These are phyloP conservation scores for Verbascum thapsus DNA, from an alignment of 257 asterid genomes.

Conservation along the genomic window DNA sequence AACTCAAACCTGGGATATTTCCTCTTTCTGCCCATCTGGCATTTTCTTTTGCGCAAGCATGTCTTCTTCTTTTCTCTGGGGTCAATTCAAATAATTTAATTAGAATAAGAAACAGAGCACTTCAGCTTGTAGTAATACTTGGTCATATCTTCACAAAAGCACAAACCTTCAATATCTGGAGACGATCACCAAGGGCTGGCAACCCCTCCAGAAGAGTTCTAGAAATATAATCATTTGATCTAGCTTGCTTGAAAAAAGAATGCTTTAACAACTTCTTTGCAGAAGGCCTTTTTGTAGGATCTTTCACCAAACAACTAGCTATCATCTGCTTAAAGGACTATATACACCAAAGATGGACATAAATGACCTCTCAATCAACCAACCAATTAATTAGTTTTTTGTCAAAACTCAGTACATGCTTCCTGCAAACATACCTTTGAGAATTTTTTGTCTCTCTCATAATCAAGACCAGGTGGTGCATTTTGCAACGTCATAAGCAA, in stretches of 20 bases:
- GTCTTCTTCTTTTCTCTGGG: constrained; percentile 85
- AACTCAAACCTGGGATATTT: constrained; percentile 86
- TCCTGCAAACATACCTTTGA: constrained; percentile 64
- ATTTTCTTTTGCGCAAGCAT: constrained; percentile 97
- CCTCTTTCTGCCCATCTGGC: constrained; percentile 92
- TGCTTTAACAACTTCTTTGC: constrained; percentile 85
- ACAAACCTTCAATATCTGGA: constrained; percentile 80
- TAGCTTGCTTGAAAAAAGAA: constrained; percentile 90
- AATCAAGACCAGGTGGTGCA: constrained; percentile 99
- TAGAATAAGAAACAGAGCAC: constrained; percentile 34
- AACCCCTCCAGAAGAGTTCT: constrained; percentile 80
- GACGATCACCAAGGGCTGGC: constrained; percentile 90
- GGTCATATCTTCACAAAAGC: constrained; percentile 8
- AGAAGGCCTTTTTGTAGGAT: constrained; percentile 92
- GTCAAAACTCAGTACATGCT: neutral
- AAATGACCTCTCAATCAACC: constrained; percentile 25
- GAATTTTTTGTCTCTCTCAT: constrained; percentile 90
- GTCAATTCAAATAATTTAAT: constrained; percentile 28
- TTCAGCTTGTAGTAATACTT: constrained; percentile 26
- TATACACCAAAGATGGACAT: constrained; percentile 35
- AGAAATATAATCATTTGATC: constrained; percentile 80
- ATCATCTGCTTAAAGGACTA: constrained; percentile 97
- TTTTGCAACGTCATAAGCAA: constrained; percentile 97
- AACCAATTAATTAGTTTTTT: constrained; percentile 6
- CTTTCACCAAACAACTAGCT: constrained; percentile 97